phyloP scores from a whole-genome alignment of 2,329 filamentous ascomycete genomes.

The Corniculantispora saksenae region DNA sequence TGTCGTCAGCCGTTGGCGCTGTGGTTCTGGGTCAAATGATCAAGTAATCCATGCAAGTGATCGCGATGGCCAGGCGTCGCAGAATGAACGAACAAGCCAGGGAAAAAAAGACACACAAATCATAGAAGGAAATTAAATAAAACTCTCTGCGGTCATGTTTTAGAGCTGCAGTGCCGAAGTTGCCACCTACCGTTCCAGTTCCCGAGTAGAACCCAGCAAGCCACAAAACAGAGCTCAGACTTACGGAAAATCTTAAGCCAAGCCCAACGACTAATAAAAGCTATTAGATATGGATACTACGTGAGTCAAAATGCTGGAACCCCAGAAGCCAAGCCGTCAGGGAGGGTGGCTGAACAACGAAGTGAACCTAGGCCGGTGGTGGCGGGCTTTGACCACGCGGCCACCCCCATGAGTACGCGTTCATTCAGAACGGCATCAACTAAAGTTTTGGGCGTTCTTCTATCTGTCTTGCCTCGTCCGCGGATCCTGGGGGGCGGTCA shows the following conservation, averaged over 20 bases:
- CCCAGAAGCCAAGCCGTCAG: neutral
- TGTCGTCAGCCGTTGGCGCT: neutral
- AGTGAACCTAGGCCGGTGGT: neutral
- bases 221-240: neutral
- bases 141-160: neutral
- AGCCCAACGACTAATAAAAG: neutral
- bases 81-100: neutral
- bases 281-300: neutral
- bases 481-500: neutral
- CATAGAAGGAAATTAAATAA: neutral
- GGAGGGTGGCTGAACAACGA: neutral
- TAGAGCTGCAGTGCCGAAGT: neutral
- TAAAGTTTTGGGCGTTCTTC: neutral
- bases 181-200: neutral
- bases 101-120: neutral
- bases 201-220: neutral
- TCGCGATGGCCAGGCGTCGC: neutral
- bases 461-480: neutral
- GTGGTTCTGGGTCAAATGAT: neutral
- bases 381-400: neutral
- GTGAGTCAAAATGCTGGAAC: neutral
- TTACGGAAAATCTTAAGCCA: neutral
- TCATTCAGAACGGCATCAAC: neutral
- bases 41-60: neutral
- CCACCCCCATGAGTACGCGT: neutral